Base-by-base conservation (phyloP, 31 red algal genomes). In the Porphyra umbilicalis region DNA sequence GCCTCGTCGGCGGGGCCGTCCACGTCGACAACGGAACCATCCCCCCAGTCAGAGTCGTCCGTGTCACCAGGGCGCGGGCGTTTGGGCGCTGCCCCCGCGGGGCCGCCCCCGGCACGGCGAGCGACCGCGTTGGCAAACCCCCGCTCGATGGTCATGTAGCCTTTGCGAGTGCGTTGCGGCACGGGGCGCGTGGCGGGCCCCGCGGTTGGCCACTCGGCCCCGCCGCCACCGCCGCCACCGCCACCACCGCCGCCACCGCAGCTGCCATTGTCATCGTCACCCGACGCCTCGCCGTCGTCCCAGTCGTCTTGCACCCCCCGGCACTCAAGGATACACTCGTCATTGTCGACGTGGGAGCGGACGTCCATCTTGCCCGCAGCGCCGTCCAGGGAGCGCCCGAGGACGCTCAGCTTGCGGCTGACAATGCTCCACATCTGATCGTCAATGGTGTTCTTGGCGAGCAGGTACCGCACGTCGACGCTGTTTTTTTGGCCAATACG, bases 401-500 rank as follows among this genome's bases (percentile, higher is more conserved):
- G 83, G 9, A 95, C 85, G 57, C 38, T 77, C 11, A 95, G 86
- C 75, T 95, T 95, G 76, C 77, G 77, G n/a, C 86, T 38, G 9
- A 95, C 83, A 0, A 88, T 85, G 36, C 42, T 68, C 93, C 93
- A 95, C 93, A 95, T 95, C 6, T 82, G 85, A n/a, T 91, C 93
- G 75, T 95, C 93, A 29, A 91, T 71, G 10, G 89, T 96, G 34
- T 89, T 81, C 74, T 89, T 88, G n/a, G 83, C 85, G 8, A 96
- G 38, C 71, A 92, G 81, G 44, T 96, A 96, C 38, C 89, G 81
- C 11, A 98, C 92, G 33, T 86, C 75, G 0, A 98, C 88, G 76
- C 84, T 82, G 82, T 92, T 87, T 25, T 75, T 85, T 79, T 98
- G 95, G 35, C 95, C 95, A 46, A 98, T 98, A 7, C 95, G 89